A percentile compares a stretch with the other conserved stretches of the same genome.
Evolutionary conservation across 179 eudicot species (phyloP).

Genomic region (Actinidia polygama): DNA sequence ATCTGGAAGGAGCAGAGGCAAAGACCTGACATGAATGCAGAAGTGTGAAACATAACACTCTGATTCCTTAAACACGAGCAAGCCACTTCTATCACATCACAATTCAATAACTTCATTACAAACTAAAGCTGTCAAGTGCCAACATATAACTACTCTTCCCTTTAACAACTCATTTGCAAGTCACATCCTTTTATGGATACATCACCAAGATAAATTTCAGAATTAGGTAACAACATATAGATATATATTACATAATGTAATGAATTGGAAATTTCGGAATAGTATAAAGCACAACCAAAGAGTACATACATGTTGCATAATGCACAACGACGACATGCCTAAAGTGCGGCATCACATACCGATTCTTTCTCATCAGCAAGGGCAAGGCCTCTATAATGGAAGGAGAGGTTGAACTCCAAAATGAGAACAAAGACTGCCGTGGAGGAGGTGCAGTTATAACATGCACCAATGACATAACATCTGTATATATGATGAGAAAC

Average conservation of each 20-base stretch:
- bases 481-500: not conserved
- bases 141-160: not conserved
- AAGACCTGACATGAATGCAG: conserved; percentile 52
- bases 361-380: conserved; percentile 99
- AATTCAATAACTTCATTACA: conserved; percentile 4
- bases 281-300: not conserved
- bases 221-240: not conserved
- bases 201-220: not conserved
- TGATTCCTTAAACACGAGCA: not conserved
- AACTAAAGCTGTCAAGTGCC: not conserved
- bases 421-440: not conserved
- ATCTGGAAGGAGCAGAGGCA: conserved; percentile 97
- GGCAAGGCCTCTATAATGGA: conserved; percentile 72
- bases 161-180: not conserved
- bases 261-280: not conserved
- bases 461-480: not conserved
- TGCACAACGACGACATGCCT: conserved; percentile 98
- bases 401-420: not conserved
- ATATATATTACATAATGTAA: not conserved
- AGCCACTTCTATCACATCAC: not conserved
- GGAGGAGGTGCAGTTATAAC: not conserved
- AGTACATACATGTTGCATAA: conserved; percentile 84
- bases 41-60: not conserved
- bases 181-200: not conserved
- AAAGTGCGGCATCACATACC: conserved; percentile 95